Conservation (phyloP, 2,329 filamentous ascomycete genomes). For the Cercospora beticola region DNA sequence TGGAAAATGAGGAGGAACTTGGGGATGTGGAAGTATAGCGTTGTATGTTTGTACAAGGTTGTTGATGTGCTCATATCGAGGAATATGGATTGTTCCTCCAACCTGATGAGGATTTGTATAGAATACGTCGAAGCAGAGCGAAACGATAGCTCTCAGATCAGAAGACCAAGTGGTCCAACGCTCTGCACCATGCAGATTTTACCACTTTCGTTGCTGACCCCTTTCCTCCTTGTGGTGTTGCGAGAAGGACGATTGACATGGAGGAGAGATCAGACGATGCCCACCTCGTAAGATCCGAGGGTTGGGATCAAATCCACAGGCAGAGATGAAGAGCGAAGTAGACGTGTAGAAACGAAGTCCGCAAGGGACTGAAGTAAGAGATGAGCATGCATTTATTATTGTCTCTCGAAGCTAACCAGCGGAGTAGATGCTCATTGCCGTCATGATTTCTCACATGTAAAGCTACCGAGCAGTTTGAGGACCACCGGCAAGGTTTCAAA, state of each 20-base stretch:
- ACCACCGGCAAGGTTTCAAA: background rate
- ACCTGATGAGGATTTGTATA: background rate
- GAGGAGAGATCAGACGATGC: background rate
- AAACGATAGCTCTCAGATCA: background rate
- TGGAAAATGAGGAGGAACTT: background rate
- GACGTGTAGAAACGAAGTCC: too few species aligned
- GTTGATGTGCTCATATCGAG: background rate
- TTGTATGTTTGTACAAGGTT: background rate
- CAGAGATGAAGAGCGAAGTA: too few species aligned
- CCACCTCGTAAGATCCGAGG: too few species aligned
- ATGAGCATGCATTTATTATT: background rate
- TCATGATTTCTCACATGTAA: background rate
- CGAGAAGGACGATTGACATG: background rate
- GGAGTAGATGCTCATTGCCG: background rate
- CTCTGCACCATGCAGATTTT: background rate
- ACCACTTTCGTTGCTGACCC: background rate
- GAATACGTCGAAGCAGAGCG: background rate
- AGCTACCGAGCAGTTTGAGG: background rate
- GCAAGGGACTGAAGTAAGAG: background rate
- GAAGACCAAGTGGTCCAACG: background rate
- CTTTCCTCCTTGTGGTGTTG: background rate
- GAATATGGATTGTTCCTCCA: background rate
- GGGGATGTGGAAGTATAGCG: slow-evolving; percentile 11
- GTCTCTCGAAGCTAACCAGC: background rate
- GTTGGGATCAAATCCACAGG: too few species aligned